Evolutionary conservation across 495 filamentous ascomycete genomes (phyloP).

Genomic region (Aspergillus ellipticus): DNA sequence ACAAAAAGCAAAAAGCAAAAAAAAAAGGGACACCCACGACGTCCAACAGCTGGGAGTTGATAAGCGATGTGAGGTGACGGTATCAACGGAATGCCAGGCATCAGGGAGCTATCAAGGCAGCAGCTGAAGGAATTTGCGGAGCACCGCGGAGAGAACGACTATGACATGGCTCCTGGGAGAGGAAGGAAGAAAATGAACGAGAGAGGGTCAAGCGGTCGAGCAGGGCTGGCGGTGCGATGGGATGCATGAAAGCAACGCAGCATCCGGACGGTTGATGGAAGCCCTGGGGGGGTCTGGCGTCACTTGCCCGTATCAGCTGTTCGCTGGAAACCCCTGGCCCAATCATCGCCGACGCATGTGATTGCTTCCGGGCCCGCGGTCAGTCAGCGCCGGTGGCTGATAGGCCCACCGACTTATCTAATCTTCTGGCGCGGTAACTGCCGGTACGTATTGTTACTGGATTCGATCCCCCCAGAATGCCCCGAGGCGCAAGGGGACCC

Average conservation of each 20-base stretch:
- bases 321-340: slow-evolving; percentile 1
- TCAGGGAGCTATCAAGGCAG: slow-evolving; percentile 15
- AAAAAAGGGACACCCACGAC: slow-evolving; percentile 4
- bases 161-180: not conserved
- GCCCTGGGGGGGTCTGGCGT: slow-evolving; percentile 16
- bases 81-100: not conserved
- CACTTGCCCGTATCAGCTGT: slow-evolving; percentile 27
- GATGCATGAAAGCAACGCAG: slow-evolving; percentile 13
- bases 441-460: not conserved
- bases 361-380: not conserved
- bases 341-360: slow-evolving; percentile 21
- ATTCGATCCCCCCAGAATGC: not conserved
- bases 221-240: slow-evolving; percentile 9
- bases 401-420: slow-evolving; percentile 12
- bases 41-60: slow-evolving; percentile 10
- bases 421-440: not conserved
- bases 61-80: slow-evolving; percentile 11
- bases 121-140: not conserved
- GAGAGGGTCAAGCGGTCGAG: slow-evolving; percentile 8
- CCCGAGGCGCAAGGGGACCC: not conserved
- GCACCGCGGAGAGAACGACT: slow-evolving; percentile 14
- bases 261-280: slow-evolving; percentile 4
- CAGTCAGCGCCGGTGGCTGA: not conserved
- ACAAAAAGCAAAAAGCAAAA: slow-evolving; percentile 8
- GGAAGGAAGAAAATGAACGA: not conserved